Evolutionary conservation across 306 rosid genomes (phyloP).

Genomic region (Cicer cuneatum): DNA sequence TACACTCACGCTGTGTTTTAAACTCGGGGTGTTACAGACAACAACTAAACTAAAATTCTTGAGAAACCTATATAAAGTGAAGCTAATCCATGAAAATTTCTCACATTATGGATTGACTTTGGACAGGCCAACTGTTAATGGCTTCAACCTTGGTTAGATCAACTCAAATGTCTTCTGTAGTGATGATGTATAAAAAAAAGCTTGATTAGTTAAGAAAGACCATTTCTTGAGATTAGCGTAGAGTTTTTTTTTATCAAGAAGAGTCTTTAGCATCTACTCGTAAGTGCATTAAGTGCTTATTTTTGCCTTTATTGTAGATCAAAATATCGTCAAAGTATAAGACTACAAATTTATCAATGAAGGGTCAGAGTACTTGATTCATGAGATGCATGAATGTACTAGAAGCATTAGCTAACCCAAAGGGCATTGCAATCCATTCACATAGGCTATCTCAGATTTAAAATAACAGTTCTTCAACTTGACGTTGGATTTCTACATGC

Average conservation of each 20-base stretch:
- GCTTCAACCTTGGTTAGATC: not conserved
- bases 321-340: not conserved
- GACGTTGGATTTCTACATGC: not conserved
- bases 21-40: too few species aligned
- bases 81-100: not conserved
- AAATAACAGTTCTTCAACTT: not conserved
- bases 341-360: not conserved
- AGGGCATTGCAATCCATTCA: not conserved
- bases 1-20: too few species aligned
- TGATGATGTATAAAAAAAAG: not conserved
- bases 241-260: not conserved
- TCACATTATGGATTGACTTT: not conserved
- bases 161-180: not conserved
- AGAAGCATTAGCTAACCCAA: not conserved
- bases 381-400: not conserved
- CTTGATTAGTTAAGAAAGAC: not conserved
- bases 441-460: not conserved
- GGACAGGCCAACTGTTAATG: not conserved
- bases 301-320: not conserved
- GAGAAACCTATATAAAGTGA: not conserved
- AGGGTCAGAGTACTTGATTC: not conserved
- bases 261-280: not conserved
- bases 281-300: not conserved
- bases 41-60: not conserved
- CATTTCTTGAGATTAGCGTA: not conserved